A percentile compares a stretch with the other conserved stretches of the same genome.
phyloP scores from a whole-genome alignment of 305 asterid genomes.

The Caryopteris hybrid region DNA sequence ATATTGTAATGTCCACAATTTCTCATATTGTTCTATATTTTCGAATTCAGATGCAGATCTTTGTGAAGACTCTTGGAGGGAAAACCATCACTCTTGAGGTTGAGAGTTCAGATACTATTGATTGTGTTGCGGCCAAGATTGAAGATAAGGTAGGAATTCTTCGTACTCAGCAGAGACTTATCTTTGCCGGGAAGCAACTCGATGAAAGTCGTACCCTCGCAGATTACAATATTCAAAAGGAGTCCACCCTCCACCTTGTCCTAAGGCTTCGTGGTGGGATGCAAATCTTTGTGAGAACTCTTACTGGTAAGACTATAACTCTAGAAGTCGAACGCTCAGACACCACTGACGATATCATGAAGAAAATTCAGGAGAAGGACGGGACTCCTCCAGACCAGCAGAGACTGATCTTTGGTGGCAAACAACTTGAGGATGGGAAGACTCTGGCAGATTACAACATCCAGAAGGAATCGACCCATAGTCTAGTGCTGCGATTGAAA shows the following conservation, averaged over 20 bases:
- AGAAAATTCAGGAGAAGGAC: conserved; percentile 15
- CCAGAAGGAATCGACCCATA: conserved; percentile 25
- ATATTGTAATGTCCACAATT: background rate
- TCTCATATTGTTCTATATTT: background rate
- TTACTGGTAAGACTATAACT: conserved; percentile 17
- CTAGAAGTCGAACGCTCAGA: conserved; percentile 18
- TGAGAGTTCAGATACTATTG: conserved; percentile 17
- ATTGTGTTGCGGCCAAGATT: conserved; percentile 13
- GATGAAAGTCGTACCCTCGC: conserved; percentile 16
- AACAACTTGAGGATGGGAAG: conserved; percentile 25
- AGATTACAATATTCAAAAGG: conserved; percentile 23
- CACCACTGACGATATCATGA: conserved; percentile 7
- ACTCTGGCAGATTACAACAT: conserved; percentile 23
- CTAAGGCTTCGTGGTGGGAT: conserved; percentile 19
- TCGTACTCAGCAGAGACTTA: conserved; percentile 5
- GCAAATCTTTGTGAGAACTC: conserved; percentile 18
- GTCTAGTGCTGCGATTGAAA: conserved; percentile 16
- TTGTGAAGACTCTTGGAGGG: conserved; percentile 14
- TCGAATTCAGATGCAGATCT: conserved; percentile 18
- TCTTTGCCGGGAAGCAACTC: conserved; percentile 19
- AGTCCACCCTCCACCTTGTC: conserved; percentile 19
- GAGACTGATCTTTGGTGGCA: conserved; percentile 21
- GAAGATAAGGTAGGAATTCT: conserved; percentile 21
- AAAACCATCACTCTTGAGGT: conserved; percentile 17
- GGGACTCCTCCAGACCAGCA: conserved; percentile 22